A percentile compares a stretch with the other conserved stretches of the same genome.
phyloP scores from a whole-genome alignment of 2,329 filamentous ascomycete species.

The Clonostachys sp. region DNA sequence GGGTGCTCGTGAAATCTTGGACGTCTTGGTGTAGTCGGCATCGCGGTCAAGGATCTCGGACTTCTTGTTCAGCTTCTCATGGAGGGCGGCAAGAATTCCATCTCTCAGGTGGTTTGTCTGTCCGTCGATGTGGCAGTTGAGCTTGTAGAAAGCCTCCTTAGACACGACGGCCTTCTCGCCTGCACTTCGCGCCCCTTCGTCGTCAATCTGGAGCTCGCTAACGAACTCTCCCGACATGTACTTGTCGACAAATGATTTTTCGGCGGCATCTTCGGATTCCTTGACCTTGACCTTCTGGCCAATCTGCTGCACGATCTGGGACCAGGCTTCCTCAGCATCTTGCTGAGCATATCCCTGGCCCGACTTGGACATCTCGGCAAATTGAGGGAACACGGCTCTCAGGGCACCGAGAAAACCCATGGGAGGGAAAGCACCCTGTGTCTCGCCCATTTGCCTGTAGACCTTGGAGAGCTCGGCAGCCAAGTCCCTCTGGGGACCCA shows the following conservation, averaged over 20 bases:
- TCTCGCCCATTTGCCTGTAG: conserved; percentile 86
- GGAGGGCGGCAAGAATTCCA: conserved; percentile 75
- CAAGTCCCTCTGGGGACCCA: conserved; percentile 57
- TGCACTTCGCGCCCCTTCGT: conserved; percentile 67
- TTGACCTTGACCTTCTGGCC: conserved; percentile 71
- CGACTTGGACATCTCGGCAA: conserved; percentile 81
- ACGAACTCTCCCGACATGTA: conserved; percentile 84
- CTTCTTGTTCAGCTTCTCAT: conserved; percentile 87
- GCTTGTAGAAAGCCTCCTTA: conserved; percentile 79
- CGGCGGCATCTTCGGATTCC: conserved; percentile 38
- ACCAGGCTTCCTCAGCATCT: conserved; percentile 98
- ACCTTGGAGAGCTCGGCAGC: conserved; percentile 74
- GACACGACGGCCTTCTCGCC: conserved; percentile 66
- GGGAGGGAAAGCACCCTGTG: conserved; percentile 81
- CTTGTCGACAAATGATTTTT: conserved; percentile 77
- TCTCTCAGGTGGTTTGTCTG: conserved; percentile 88
- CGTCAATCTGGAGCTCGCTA: conserved; percentile 77
- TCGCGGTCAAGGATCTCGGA: conserved; percentile 75
- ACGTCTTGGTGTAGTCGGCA: conserved; percentile 82
- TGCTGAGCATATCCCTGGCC: conserved; percentile 91
- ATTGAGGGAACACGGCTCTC: conserved; percentile 80
- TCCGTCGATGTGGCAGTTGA: conserved; percentile 91
- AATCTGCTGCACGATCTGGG: conserved; percentile 83
- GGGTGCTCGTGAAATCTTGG: conserved; percentile 83
- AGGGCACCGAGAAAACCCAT: conserved; percentile 78